Conservation (phyloP, 805 yeast genomes). For the Tetrapisispora phaffii region DNA sequence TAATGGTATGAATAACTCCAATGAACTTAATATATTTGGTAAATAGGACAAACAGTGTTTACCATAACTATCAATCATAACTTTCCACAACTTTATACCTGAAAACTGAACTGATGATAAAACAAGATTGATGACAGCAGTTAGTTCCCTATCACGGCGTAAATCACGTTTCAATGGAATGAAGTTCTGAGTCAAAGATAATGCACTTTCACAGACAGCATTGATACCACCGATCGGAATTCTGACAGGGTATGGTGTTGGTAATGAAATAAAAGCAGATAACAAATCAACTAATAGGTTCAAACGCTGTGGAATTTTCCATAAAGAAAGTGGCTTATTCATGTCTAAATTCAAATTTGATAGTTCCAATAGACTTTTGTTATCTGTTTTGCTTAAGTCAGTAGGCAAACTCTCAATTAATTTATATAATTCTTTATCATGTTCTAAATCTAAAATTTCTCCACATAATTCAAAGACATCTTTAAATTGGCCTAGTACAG, state of each 20-base stretch:
- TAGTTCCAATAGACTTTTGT: slow-evolving; percentile 27
- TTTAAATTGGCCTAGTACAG: slow-evolving; percentile 43
- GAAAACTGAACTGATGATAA: slow-evolving; percentile 36
- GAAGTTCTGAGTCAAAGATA: slow-evolving; percentile 46
- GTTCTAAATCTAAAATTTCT: slow-evolving; percentile 46
- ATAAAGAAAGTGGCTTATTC: slow-evolving; percentile 42
- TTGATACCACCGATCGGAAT: slow-evolving; percentile 57
- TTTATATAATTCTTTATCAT: slow-evolving; percentile 41
- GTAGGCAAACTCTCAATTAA: slow-evolving; percentile 36
- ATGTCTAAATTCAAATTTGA: slow-evolving; percentile 49
- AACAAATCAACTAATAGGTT: slow-evolving; percentile 38
- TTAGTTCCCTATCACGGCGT: slow-evolving; percentile 44
- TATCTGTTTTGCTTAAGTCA: neutral
- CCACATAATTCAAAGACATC: slow-evolving; percentile 48
- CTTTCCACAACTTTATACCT: slow-evolving; percentile 36
- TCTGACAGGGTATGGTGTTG: slow-evolving; percentile 45
- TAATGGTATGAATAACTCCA: slow-evolving; percentile 55
- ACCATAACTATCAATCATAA: slow-evolving; percentile 22
- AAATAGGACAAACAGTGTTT: slow-evolving; percentile 38
- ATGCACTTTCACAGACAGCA: slow-evolving; percentile 41
- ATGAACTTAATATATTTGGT: slow-evolving; percentile 38
- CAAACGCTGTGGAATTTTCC: slow-evolving; percentile 44
- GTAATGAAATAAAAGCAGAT: slow-evolving; percentile 37
- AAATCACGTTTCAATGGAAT: slow-evolving; percentile 46
- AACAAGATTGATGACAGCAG: slow-evolving; percentile 35